Evolutionary conservation across 1,284 basidiomycete genomes (phyloP).

Genomic region (Abortiporus biennis): DNA sequence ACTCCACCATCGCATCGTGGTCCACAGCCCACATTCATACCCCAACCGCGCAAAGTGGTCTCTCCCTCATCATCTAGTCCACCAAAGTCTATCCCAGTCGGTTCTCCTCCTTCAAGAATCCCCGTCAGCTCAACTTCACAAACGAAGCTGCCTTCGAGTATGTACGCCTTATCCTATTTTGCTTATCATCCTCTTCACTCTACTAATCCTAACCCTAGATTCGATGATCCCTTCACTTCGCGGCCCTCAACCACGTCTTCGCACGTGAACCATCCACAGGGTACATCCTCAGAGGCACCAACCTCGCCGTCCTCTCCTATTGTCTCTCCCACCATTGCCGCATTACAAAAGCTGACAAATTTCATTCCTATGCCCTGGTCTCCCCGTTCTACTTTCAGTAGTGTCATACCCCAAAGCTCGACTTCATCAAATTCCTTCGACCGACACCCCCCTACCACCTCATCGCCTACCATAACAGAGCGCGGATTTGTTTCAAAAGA

Average conservation of each 20-base stretch:
- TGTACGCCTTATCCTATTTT: constrained; percentile 19
- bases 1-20: constrained; percentile 28
- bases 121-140: constrained; percentile 19
- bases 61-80: constrained; percentile 3
- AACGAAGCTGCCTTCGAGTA: constrained; percentile 21
- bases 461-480: not conserved
- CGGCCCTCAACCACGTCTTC: constrained; percentile 16
- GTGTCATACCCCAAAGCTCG: constrained; percentile 19
- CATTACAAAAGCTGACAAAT: constrained; percentile 45
- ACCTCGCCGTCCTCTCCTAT: constrained; percentile 35
- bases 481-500: constrained; percentile 51
- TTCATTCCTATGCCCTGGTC: constrained; percentile 45
- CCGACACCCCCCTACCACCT: not conserved
- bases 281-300: constrained; percentile 18
- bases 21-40: constrained; percentile 44
- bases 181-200: constrained; percentile 12
- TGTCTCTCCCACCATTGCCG: constrained; percentile 43
- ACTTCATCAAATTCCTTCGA: constrained; percentile 19
- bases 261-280: constrained; percentile 17
- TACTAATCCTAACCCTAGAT: constrained; percentile 8
- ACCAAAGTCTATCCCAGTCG: constrained; percentile 16
- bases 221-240: constrained; percentile 14
- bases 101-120: constrained; percentile 18
- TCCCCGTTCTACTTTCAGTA: constrained; percentile 12
- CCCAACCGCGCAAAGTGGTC: constrained; percentile 40